Evolutionary conservation across 2,329 filamentous ascomycete species (phyloP).

Genomic region (Elsinoe perseae): DNA sequence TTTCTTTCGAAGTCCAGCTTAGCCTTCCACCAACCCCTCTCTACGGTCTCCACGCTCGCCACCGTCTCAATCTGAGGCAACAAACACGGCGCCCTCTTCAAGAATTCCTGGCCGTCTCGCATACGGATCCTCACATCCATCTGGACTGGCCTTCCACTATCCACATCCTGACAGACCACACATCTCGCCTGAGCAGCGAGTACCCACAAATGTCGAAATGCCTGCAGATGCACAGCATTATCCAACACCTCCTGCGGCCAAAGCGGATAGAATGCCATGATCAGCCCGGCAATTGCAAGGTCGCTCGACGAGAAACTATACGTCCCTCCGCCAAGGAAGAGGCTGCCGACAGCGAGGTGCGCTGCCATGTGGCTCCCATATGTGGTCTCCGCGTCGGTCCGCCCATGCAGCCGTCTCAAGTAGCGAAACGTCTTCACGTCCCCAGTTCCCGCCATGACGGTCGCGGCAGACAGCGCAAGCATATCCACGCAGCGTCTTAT

Average conservation of each 20-base stretch:
- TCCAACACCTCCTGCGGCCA: slow-evolving; percentile 86
- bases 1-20: slow-evolving; percentile 64
- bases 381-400: slow-evolving; percentile 72
- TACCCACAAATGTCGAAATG: slow-evolving; percentile 96
- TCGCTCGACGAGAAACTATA: slow-evolving; percentile 86
- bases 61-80: slow-evolving; percentile 60
- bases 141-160: slow-evolving; percentile 70
- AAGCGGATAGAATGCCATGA: slow-evolving; percentile 89
- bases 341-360: slow-evolving; percentile 80
- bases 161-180: slow-evolving; percentile 76
- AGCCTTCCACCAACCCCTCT: slow-evolving; percentile 71
- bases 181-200: slow-evolving; percentile 85
- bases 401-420: slow-evolving; percentile 78
- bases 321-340: slow-evolving; percentile 89
- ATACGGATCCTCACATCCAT: slow-evolving; percentile 27
- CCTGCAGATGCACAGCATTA: slow-evolving; percentile 89
- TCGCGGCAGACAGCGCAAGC: slow-evolving; percentile 70
- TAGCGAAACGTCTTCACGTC: slow-evolving; percentile 79
- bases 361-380: slow-evolving; percentile 92
- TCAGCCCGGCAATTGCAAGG: slow-evolving; percentile 72
- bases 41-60: slow-evolving; percentile 52
- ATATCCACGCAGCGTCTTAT: slow-evolving; percentile 87
- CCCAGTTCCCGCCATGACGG: slow-evolving; percentile 93
- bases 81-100: slow-evolving; percentile 46
- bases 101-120: slow-evolving; percentile 20